phyloP scores from a whole-genome alignment of 441 rosid species.

The Pelargonium myrrhifolium region DNA sequence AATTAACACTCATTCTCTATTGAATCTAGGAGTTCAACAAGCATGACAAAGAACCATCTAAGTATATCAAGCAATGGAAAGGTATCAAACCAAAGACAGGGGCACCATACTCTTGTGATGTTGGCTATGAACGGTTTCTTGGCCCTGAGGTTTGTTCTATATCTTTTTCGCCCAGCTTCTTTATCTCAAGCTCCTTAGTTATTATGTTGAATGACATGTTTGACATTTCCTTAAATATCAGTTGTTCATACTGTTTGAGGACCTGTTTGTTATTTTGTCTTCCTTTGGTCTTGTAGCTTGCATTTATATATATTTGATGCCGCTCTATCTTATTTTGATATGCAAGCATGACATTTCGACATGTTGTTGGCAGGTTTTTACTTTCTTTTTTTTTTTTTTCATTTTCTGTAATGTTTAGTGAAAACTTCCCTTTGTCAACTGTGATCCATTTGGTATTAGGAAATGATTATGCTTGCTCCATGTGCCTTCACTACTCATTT shows the following conservation, averaged over 20 bases:
- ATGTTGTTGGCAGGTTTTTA: too few species aligned
- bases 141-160: conserved; percentile 84
- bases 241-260: not conserved
- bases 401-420: too few species aligned
- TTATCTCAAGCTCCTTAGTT: not conserved
- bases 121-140: conserved; percentile 94
- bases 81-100: conserved; percentile 97
- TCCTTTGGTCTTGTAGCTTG: not conserved
- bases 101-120: conserved; percentile 92
- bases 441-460: too few species aligned
- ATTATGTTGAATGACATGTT: conserved; percentile 13
- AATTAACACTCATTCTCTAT: conserved; percentile 13
- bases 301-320: too few species aligned
- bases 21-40: conserved; percentile 83
- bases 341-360: too few species aligned
- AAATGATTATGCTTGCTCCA: too few species aligned
- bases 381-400: too few species aligned
- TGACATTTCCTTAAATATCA: not conserved
- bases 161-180: conserved; percentile 13
- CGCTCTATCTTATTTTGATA: too few species aligned
- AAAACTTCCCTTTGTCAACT: too few species aligned
- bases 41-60: conserved; percentile 92
- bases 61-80: conserved; percentile 86
- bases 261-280: not conserved
- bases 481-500: too few species aligned